Percentiles rank a stretch among this genome's conserved stretches.
Conservation (phyloP, 345 rosid species). For the Citrus mangshanensis region DNA sequence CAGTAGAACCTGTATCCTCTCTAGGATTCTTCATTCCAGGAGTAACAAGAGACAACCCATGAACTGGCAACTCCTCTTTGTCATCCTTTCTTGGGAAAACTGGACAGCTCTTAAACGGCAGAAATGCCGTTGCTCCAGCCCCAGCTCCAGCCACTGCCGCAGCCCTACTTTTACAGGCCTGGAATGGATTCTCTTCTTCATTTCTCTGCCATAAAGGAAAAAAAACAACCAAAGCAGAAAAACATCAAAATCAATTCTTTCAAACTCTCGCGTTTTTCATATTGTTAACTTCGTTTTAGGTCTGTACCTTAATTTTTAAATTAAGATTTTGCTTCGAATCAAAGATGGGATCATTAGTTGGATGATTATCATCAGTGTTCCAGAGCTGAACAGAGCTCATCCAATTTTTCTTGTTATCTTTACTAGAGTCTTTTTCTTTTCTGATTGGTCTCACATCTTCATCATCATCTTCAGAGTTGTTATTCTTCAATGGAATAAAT, state of each 20-base stretch:
- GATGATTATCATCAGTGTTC: constrained; percentile 36
- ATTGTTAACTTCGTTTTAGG: neutral
- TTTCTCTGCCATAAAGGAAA: constrained; percentile 35
- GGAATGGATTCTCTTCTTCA: constrained; percentile 37
- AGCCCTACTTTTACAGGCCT: constrained; percentile 30
- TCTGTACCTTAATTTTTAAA: constrained; percentile 45
- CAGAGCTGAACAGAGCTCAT: constrained; percentile 70
- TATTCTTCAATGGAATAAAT: constrained; percentile 61
- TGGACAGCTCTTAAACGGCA: constrained; percentile 36
- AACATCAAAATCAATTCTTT: neutral
- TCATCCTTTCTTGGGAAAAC: constrained; percentile 33
- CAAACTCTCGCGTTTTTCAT: neutral
- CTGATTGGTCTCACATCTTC: constrained; percentile 19
- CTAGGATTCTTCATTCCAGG: constrained; percentile 49
- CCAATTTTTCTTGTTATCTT: constrained; percentile 60
- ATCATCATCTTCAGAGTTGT: constrained; percentile 20
- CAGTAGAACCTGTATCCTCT: constrained; percentile 52
- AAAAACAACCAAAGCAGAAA: neutral
- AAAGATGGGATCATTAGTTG: constrained; percentile 15
- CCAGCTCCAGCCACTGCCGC: constrained; percentile 25
- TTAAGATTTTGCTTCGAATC: constrained; percentile 33
- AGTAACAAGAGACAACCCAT: constrained; percentile 48
- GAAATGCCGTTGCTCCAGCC: constrained; percentile 29
- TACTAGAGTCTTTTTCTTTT: constrained; percentile 34
- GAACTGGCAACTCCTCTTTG: constrained; percentile 28